These are phyloP conservation scores for Alternaria gansuensis DNA, from an alignment of 2,329 filamentous ascomycete genomes.

Conservation along the genomic window DNA sequence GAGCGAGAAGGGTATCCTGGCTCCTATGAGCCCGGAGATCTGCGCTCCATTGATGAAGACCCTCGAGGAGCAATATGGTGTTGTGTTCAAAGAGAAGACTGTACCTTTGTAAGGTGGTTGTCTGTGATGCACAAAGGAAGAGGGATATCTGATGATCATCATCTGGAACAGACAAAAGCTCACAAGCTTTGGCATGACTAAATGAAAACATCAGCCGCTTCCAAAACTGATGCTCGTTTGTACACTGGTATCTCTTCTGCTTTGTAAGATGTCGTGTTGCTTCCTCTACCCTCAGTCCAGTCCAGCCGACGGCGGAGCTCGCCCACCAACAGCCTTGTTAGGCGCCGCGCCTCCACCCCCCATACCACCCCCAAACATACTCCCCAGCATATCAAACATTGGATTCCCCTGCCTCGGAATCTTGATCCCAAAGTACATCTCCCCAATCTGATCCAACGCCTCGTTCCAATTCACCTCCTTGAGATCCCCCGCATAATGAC, in stretches of 20 bases:
- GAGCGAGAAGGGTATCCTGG: constrained; percentile 75
- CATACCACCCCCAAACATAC: constrained; percentile 81
- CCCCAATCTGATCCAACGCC: constrained; percentile 83
- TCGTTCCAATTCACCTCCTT: constrained; percentile 82
- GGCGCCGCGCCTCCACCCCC: constrained; percentile 58
- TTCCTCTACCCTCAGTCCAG: constrained; percentile 39
- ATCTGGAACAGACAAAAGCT: constrained; percentile 11
- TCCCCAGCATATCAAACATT: constrained; percentile 97
- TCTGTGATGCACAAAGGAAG: not conserved
- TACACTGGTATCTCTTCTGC: constrained; percentile 15
- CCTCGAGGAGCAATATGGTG: constrained; percentile 79
- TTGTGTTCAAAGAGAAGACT: constrained; percentile 75
- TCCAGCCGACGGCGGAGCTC: constrained; percentile 43
- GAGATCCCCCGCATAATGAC: constrained; percentile 81
- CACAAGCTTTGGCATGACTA: not conserved
- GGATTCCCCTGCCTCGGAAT: constrained; percentile 90
- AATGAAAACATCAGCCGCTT: constrained; percentile 10
- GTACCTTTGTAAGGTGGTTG: constrained; percentile 34
- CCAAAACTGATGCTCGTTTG: not conserved
- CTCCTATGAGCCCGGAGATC: constrained; percentile 77
- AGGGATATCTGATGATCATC: constrained; percentile 1
- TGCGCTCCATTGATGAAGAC: constrained; percentile 78
- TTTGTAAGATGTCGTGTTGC: not conserved
- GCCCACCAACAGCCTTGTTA: constrained; percentile 57
- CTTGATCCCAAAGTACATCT: constrained; percentile 96